Percentiles rank a stretch among this genome's conserved stretches.
Evolutionary conservation across 2,329 filamentous ascomycete genomes (phyloP).

Genomic region (Hymenoscyphus infarciens): DNA sequence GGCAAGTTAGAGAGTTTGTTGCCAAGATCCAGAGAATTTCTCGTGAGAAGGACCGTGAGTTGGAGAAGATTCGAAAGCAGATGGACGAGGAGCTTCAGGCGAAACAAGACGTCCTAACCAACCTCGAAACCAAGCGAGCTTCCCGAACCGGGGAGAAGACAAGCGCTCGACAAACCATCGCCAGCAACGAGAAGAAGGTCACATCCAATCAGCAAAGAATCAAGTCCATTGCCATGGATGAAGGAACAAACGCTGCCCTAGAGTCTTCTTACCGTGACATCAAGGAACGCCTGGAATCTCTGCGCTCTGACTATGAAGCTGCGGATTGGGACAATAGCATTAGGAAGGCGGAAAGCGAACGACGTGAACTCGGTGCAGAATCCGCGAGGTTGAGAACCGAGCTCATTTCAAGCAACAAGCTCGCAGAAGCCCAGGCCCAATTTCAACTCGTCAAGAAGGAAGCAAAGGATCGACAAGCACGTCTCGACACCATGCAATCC

Average conservation of each 20-base stretch:
- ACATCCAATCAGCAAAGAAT: constrained; percentile 63
- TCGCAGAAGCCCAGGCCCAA: constrained; percentile 78
- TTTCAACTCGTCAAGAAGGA: constrained; percentile 82
- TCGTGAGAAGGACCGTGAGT: constrained; percentile 71
- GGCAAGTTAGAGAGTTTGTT: constrained; percentile 71
- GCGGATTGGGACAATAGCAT: constrained; percentile 70
- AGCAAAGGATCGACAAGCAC: constrained; percentile 66
- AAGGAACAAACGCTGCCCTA: constrained; percentile 75
- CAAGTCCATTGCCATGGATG: constrained; percentile 74
- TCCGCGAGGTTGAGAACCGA: constrained; percentile 73
- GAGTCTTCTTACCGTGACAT: constrained; percentile 71
- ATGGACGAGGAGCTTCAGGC: constrained; percentile 70
- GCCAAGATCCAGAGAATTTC: constrained; percentile 71
- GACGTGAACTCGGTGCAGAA: constrained; percentile 68
- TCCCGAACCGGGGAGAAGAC: constrained; percentile 71
- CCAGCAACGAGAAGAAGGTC: constrained; percentile 68
- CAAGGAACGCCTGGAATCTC: constrained; percentile 56
- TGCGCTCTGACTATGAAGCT: constrained; percentile 59
- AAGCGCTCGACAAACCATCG: constrained; percentile 68
- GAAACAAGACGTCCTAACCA: constrained; percentile 68
- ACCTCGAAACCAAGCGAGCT: constrained; percentile 71
- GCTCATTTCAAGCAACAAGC: constrained; percentile 75
- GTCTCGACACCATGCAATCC: constrained; percentile 71
- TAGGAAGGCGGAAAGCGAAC: constrained; percentile 58
- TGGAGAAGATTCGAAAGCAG: constrained; percentile 71